These are phyloP conservation scores for Albophoma yamanashiensis DNA, from an alignment of 2,329 filamentous ascomycete species.

Conservation along the genomic window DNA sequence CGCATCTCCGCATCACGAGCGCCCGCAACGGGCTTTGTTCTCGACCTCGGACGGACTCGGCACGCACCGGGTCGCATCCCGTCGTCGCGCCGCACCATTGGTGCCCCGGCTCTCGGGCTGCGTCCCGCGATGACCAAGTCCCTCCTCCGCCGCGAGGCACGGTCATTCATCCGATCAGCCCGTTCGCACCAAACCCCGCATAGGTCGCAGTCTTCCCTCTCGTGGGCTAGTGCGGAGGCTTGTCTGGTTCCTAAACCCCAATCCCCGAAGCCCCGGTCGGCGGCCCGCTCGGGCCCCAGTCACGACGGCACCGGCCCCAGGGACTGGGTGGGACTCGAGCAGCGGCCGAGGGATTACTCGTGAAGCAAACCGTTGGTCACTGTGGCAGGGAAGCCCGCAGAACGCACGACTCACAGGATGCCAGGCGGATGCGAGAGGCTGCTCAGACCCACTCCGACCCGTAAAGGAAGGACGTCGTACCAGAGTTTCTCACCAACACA, in stretches of 20 bases:
- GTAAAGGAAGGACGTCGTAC: background rate
- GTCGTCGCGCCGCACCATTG: background rate
- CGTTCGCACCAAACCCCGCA: background rate
- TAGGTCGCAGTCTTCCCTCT: background rate
- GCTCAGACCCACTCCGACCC: background rate
- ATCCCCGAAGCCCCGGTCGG: background rate
- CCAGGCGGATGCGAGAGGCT: background rate
- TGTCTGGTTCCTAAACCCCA: background rate
- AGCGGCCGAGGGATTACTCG: background rate
- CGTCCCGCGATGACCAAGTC: background rate
- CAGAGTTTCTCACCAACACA: background rate
- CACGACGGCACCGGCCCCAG: background rate
- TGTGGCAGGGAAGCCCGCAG: background rate
- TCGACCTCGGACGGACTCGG: too few relatives aligned
- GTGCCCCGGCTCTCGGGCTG: background rate
- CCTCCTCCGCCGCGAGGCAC: background rate
- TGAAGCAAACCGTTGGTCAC: background rate
- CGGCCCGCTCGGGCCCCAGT: background rate
- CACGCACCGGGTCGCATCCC: too few relatives aligned
- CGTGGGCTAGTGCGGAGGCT: background rate
- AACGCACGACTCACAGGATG: background rate
- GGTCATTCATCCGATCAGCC: background rate
- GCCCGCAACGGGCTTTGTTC: too few relatives aligned
- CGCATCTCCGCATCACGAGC: too few relatives aligned
- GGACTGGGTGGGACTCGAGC: background rate